Conservation (phyloP, 331 rosid genomes). For the Prunus yedoensis region DNA sequence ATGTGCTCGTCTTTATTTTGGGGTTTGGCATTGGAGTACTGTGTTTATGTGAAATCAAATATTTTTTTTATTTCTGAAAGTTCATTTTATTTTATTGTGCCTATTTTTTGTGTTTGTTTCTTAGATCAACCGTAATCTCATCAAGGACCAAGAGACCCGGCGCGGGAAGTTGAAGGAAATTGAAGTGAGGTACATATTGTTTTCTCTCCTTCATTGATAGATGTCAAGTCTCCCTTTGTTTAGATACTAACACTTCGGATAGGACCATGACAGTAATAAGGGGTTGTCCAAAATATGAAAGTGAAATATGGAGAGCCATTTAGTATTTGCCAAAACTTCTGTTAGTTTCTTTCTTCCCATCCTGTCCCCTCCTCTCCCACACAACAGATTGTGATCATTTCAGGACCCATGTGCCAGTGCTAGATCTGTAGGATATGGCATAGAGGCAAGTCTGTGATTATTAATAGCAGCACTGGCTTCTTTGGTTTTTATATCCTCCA, state of each 20-base stretch:
- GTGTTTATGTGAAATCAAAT: neutral
- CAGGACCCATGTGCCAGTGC: too few relatives aligned
- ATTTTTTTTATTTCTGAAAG: slow-evolving; percentile 2
- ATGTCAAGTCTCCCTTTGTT: neutral
- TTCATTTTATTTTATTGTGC: neutral
- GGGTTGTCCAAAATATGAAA: neutral
- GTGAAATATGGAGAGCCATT: neutral
- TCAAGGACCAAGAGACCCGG: slow-evolving; percentile 70
- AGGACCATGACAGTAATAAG: too few relatives aligned
- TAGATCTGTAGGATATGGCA: too few relatives aligned
- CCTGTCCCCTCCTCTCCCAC: too few relatives aligned
- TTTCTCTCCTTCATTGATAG: neutral
- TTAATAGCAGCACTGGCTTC: neutral
- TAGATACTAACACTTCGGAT: neutral
- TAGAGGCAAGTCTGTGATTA: neutral
- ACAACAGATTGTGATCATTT: too few relatives aligned
- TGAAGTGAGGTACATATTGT: slow-evolving; percentile 60
- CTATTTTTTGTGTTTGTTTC: slow-evolving; percentile 22
- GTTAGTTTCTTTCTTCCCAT: too few relatives aligned
- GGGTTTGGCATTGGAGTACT: neutral
- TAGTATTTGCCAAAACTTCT: too few relatives aligned
- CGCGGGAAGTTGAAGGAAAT: slow-evolving; percentile 59
- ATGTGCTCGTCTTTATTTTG: neutral
- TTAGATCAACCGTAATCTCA: slow-evolving; percentile 65
- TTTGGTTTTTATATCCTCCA: neutral